phyloP scores from a whole-genome alignment of 768 basidiomycete genomes.

The Pleurotus giganteus region DNA sequence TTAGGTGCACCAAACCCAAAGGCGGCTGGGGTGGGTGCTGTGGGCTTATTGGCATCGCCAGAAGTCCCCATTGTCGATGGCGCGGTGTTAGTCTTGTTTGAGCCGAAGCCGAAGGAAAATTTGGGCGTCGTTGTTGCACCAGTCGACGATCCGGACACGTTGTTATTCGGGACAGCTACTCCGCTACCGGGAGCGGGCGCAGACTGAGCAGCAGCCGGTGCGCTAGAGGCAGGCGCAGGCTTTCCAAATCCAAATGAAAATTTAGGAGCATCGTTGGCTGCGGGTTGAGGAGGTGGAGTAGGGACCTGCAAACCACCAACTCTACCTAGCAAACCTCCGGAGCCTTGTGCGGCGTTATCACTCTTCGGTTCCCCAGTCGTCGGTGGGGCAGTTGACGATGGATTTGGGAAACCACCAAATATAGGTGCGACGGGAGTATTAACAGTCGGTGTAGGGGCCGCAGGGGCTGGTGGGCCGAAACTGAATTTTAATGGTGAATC shows the following conservation, averaged over 20 bases:
- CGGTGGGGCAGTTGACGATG: not conserved
- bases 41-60: not conserved
- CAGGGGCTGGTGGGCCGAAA: not conserved
- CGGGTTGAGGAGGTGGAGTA: constrained; percentile 10
- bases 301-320: constrained; percentile 1
- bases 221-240: constrained; percentile 13
- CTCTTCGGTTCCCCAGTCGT: too few species aligned
- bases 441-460: not conserved
- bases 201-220: constrained; percentile 13
- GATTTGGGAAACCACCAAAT: not conserved
- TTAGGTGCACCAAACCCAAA: constrained; percentile 15
- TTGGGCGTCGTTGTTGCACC: not conserved
- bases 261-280: not conserved
- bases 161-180: not conserved
- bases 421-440: not conserved
- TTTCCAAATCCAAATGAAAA: constrained; percentile 13
- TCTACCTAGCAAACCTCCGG: constrained; percentile 12
- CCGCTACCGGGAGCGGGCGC: constrained; percentile 15
- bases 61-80: constrained; percentile 15
- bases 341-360: constrained; percentile 7
- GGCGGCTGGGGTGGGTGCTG: constrained; percentile 7
- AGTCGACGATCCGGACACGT: too few species aligned
- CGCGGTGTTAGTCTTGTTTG: constrained; percentile 7
- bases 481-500: not conserved
- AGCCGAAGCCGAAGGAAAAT: constrained; percentile 5